Evolutionary conservation across 1,284 basidiomycete genomes (phyloP).

Genomic region (Boletus semigastroideus): DNA sequence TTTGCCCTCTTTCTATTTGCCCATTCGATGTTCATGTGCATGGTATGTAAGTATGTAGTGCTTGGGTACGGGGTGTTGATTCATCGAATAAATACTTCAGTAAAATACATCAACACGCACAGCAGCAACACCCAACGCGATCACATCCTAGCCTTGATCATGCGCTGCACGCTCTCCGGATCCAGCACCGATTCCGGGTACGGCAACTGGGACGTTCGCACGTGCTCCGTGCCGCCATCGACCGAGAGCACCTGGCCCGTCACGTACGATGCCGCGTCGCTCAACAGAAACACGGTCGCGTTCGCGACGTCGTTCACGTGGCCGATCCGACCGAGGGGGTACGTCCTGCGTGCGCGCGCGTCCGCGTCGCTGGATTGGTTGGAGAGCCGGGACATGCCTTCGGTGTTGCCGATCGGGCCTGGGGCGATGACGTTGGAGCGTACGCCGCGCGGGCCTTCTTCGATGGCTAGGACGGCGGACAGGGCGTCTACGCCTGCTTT

Average conservation of each 20-base stretch:
- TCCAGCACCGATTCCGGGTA: conserved; percentile 70
- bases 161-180: conserved; percentile 41
- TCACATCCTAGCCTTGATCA: conserved; percentile 44
- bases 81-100: too few relatives aligned
- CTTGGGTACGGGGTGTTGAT: too few relatives aligned
- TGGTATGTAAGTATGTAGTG: too few relatives aligned
- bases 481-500: conserved; percentile 94
- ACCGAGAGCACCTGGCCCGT: conserved; percentile 73
- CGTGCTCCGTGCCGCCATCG: conserved; percentile 65
- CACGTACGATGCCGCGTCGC: conserved; percentile 80
- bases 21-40: too few relatives aligned
- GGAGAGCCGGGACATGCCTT: conserved; percentile 70
- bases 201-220: conserved; percentile 51
- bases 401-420: conserved; percentile 83
- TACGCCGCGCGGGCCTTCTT: conserved; percentile 93
- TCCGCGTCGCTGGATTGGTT: conserved; percentile 34
- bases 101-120: too few relatives aligned
- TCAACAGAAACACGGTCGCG: conserved; percentile 85
- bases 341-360: conserved; percentile 13
- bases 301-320: conserved; percentile 77
- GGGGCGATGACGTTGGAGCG: conserved; percentile 92
- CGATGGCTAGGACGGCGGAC: conserved; percentile 82
- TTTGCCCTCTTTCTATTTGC: too few relatives aligned
- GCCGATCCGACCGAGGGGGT: conserved; percentile 68
- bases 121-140: too few relatives aligned